Evolutionary conservation across 2,329 filamentous ascomycete genomes (phyloP).

Genomic region (Zymoseptoria ardabiliae): DNA sequence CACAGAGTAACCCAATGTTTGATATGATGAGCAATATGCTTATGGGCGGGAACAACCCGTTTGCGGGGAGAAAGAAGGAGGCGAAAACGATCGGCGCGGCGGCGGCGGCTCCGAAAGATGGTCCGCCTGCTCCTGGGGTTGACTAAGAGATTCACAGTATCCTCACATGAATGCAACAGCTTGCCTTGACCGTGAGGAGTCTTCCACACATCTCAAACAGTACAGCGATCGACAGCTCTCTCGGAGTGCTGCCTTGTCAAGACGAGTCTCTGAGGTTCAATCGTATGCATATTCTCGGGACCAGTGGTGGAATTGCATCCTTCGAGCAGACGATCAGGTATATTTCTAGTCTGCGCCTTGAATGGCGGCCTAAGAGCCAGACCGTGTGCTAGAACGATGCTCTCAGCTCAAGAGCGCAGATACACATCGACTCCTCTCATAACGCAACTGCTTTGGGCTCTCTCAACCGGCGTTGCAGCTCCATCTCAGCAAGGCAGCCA

Average conservation of each 20-base stretch:
- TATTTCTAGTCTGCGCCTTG: no score
- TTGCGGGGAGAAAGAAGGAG: conserved; percentile 38
- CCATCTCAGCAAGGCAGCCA: no score
- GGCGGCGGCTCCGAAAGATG: conserved; percentile 27
- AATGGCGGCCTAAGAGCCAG: no score
- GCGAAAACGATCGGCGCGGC: conserved; percentile 43
- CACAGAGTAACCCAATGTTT: conserved; percentile 84
- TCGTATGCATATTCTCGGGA: background rate
- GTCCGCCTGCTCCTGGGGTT: conserved; percentile 28
- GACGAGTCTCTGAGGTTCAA: background rate
- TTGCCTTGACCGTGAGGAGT: background rate
- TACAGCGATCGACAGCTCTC: background rate
- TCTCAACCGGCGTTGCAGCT: no score
- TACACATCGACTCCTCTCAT: no score
- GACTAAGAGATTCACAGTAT: conserved; percentile 19
- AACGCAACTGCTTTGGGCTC: no score
- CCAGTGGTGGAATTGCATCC: background rate
- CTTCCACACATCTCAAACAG: background rate
- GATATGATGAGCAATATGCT: conserved; percentile 98
- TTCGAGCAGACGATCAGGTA: background rate
- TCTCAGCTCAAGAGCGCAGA: no score
- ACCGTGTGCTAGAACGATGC: no score
- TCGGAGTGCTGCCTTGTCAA: background rate
- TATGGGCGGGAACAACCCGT: conserved; percentile 60
- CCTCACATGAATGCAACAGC: background rate